Evolutionary conservation across 2,329 filamentous ascomycete genomes (phyloP), one percentile per base, ranked within the genome.

Genomic region (Xylaria sp.): DNA sequence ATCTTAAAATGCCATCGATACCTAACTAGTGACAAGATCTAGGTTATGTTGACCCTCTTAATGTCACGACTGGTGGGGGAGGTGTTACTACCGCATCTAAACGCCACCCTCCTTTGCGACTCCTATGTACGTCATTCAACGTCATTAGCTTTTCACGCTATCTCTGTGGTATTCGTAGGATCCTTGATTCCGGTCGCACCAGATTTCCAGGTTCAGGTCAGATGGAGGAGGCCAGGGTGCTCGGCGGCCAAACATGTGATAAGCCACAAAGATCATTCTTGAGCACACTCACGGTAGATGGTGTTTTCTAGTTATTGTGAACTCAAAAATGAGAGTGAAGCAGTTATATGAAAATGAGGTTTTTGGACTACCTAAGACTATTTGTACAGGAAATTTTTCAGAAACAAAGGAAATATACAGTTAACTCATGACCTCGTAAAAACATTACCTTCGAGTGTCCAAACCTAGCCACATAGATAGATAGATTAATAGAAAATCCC

Each of bases 101-200:
- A 23, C 56, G 63, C 70, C 66, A 70, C 71, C 66, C 66, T 66
- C 69, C 69, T 62, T 66, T 41, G 54, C 6, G 39, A 62, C 59
- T 61, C 20, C 41, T 23, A 18, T 34, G 39, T 73, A 73, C 71
- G 71, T 73, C 71, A 73, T 71, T 41, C 57, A 20, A 67, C 71
- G 71, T 72, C 71, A 73, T 67, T 63, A 52, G 34, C 23, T 44
- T 39, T 4, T 25, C 2, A 28, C 28, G 2, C 28, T 25, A 57
- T 51, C 1, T 28, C 15, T 23, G 28, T 28, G 28, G 28, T 28
- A 37, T 46, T 57, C 51, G 12, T 41, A 13, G 23, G 28, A 70
- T 62, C 32, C 68, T 39, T 68, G 68, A 54, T 68, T 69, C 58
- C 7, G 9, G 41, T 28, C 28, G 20, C 8, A 8, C 3, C 13